Conservation (phyloP, 768 basidiomycete genomes). For the Exsudoporus frostii region DNA sequence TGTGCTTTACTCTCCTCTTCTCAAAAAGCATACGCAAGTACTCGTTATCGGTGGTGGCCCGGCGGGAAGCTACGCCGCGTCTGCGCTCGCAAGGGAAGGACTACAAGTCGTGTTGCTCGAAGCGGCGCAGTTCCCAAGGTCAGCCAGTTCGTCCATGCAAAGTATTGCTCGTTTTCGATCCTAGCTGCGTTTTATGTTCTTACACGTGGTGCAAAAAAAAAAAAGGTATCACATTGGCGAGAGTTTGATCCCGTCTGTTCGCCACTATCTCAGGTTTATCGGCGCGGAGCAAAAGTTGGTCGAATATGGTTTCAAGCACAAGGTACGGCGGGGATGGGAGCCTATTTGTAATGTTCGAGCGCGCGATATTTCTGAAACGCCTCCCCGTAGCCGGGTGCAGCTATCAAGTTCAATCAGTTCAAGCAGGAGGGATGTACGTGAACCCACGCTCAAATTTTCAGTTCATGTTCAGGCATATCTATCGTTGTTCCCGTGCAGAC, state of each 20-base stretch:
- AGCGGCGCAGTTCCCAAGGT: constrained; percentile 54
- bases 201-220: not conserved
- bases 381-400: constrained; percentile 50
- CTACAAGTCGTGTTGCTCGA: constrained; percentile 56
- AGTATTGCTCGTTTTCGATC: too few species aligned
- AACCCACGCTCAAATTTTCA: not conserved
- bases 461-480: not conserved
- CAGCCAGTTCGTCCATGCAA: too few species aligned
- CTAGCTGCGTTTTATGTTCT: too few species aligned
- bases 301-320: constrained; percentile 42
- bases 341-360: too few species aligned
- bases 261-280: constrained; percentile 52
- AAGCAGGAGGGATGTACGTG: constrained; percentile 57
- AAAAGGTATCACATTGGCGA: constrained; percentile 47
- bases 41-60: constrained; percentile 62
- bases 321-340: constrained; percentile 44
- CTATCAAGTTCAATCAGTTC: constrained; percentile 54
- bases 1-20: not conserved
- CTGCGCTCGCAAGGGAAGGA: constrained; percentile 55
- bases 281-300: constrained; percentile 44
- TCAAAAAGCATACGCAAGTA: constrained; percentile 28
- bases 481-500: constrained; percentile 32
- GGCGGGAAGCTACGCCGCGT: constrained; percentile 53
- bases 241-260: constrained; percentile 48
- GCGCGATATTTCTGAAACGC: not conserved